phyloP scores from a whole-genome alignment of 2,329 filamentous ascomycete genomes.

The Colletotrichum lini region DNA sequence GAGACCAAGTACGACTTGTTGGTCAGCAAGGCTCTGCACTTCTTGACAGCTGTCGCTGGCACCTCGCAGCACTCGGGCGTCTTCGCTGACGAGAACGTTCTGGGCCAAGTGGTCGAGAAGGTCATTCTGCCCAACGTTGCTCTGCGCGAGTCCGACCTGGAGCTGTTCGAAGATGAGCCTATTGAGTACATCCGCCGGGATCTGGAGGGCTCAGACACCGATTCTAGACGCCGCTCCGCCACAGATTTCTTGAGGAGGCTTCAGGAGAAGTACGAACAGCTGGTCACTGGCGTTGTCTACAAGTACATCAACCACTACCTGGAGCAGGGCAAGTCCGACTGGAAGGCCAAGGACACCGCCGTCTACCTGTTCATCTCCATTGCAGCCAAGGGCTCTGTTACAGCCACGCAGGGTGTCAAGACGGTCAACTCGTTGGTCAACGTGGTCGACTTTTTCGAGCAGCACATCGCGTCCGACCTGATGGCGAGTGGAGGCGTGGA shows the following conservation, averaged over 20 bases:
- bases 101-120: constrained; percentile 93
- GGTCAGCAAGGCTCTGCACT: constrained; percentile 94
- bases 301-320: constrained; percentile 91
- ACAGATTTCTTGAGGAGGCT: constrained; percentile 94
- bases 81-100: constrained; percentile 86
- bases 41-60: constrained; percentile 89
- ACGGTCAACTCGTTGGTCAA: constrained; percentile 90
- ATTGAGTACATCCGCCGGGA: constrained; percentile 98
- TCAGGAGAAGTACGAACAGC: constrained; percentile 87
- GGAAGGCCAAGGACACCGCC: constrained; percentile 99
- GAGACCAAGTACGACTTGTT: constrained; percentile 95
- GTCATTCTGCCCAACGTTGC: constrained; percentile 95
- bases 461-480: constrained; percentile 91
- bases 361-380: constrained; percentile 96
- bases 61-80: constrained; percentile 83
- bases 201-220: constrained; percentile 94
- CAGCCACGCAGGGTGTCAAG: constrained; percentile 89
- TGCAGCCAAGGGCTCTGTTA: constrained; percentile 91
- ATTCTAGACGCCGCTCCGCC: constrained; percentile 90
- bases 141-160: constrained; percentile 91
- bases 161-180: constrained; percentile 97
- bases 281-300: constrained; percentile 89
- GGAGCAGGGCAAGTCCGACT: constrained; percentile 83
- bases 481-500: constrained; percentile 78
- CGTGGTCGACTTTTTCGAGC: constrained; percentile 95